These are phyloP conservation scores for Zopfochytrium polystomum DNA, from an alignment of 371 early-diverging fungal genomes.

Conservation along the genomic window DNA sequence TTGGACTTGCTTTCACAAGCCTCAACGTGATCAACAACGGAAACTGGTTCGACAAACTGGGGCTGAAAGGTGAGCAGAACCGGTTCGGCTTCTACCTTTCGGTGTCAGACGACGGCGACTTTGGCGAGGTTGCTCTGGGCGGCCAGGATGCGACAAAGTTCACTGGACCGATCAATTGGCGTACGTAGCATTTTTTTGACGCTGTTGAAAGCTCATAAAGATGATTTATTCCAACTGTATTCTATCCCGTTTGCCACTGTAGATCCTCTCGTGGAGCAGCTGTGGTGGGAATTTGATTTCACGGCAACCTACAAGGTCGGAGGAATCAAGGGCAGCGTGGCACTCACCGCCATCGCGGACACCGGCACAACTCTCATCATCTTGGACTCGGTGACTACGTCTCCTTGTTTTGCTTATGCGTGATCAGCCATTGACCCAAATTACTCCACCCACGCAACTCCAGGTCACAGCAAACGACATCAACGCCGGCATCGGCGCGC, in stretches of 20 bases:
- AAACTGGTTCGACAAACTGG: slow-evolving; percentile 20
- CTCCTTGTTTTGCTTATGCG: no score
- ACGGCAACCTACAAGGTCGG: slow-evolving; percentile 2
- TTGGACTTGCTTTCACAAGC: slow-evolving; percentile 1
- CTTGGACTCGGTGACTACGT: no score
- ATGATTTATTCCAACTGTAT: no score
- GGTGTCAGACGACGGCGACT: slow-evolving; percentile 25
- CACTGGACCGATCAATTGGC: not conserved
- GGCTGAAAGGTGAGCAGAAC: not conserved
- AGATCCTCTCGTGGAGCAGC: not conserved
- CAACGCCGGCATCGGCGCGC: no score
- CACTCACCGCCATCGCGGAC: not conserved
- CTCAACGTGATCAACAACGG: no score
- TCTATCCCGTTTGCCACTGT: no score
- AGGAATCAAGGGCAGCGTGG: not conserved
- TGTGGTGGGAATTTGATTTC: not conserved
- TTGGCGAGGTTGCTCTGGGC: slow-evolving; percentile 23
- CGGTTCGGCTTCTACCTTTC: slow-evolving; percentile 20
- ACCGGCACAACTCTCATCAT: slow-evolving; percentile 4
- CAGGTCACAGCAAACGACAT: not conserved
- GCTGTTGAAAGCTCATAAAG: not conserved
- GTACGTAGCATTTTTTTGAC: not conserved
- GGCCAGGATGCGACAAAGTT: slow-evolving; percentile 5
- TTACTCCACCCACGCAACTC: not conserved
- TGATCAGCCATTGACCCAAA: not conserved